A percentile compares a stretch with the other conserved stretches of the same genome.
Conservation (phyloP, 2,329 filamentous ascomycete species). For the Alternaria postmessia region DNA sequence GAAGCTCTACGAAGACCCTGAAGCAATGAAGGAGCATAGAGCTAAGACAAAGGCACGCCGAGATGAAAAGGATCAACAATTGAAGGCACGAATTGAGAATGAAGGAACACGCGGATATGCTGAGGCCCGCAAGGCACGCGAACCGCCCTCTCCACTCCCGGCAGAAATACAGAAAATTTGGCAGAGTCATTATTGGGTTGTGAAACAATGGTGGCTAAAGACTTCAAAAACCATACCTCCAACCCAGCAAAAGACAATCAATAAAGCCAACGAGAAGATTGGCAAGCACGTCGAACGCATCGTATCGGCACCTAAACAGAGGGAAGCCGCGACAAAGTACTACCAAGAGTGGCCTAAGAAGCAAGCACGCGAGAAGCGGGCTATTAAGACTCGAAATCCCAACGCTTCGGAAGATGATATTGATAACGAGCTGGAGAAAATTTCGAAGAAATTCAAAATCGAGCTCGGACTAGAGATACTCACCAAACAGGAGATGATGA, state of each 20-base stretch:
- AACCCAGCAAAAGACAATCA: neutral
- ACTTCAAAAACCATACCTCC: neutral
- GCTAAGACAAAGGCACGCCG: no score
- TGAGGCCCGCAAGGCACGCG: neutral
- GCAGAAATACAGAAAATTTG: neutral
- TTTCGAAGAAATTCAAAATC: neutral
- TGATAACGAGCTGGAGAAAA: neutral
- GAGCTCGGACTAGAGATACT: neutral
- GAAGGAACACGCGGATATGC: no score
- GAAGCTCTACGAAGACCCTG: no score
- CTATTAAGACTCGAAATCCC: neutral
- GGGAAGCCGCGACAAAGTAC: neutral
- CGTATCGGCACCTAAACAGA: neutral
- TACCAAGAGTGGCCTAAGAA: neutral
- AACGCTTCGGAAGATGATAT: neutral
- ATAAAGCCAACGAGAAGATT: neutral
- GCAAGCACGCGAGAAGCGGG: neutral
- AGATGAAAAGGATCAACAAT: no score
- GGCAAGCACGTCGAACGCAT: neutral
- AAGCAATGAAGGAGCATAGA: no score
- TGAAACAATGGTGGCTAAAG: neutral
- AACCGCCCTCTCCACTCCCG: neutral
- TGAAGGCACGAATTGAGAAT: no score
- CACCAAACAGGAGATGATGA: neutral
- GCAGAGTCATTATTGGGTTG: neutral